Percentiles rank a stretch among this genome's conserved stretches.
Evolutionary conservation across 2,329 filamentous ascomycete genomes (phyloP).

Genomic region (Xylariales sp.): DNA sequence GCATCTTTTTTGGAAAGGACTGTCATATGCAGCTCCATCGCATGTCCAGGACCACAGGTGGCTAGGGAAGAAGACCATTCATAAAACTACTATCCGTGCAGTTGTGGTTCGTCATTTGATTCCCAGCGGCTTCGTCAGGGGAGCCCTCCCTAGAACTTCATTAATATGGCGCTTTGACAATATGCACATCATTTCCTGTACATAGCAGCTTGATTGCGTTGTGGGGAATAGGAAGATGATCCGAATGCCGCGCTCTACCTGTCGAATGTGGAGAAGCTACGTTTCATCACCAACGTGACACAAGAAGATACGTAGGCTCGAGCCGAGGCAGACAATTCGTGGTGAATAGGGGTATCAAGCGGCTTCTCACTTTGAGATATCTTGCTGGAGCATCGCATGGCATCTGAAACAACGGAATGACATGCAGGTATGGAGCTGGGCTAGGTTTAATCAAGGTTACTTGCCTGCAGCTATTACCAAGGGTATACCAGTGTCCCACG

Average conservation of each 20-base stretch:
- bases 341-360: not conserved
- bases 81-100: too few relatives aligned
- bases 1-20: too few relatives aligned
- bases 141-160: too few relatives aligned
- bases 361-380: not conserved
- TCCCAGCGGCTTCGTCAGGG: not conserved
- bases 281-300: conserved; percentile 8
- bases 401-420: conserved; percentile 1
- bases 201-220: conserved; percentile 6
- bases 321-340: not conserved
- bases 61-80: too few relatives aligned
- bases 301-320: conserved; percentile 3
- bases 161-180: conserved; percentile 10
- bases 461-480: not conserved
- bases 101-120: not conserved
- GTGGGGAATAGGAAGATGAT: conserved; percentile 9
- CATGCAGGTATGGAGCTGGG: not conserved
- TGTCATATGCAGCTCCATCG: too few relatives aligned
- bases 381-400: not conserved
- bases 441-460: not conserved
- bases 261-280: conserved; percentile 3
- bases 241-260: conserved; percentile 8
- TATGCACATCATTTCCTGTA: conserved; percentile 10
- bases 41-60: too few relatives aligned
- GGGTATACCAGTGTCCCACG: not conserved